Evolutionary conservation across 1,284 basidiomycete species (phyloP).

Genomic region (Tilletia horrida): DNA sequence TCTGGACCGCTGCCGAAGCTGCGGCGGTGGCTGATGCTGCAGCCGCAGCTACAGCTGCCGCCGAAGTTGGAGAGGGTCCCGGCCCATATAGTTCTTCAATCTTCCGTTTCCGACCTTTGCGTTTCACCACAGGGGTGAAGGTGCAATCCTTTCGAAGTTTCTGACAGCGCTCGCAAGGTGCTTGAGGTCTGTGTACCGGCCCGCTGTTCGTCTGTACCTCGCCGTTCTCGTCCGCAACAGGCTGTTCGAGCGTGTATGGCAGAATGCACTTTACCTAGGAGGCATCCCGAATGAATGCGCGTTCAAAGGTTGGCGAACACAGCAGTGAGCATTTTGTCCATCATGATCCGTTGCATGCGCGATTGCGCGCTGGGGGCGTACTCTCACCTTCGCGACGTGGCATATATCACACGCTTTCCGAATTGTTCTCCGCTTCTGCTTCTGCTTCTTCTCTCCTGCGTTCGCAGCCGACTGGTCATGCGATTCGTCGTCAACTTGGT

Average conservation of each 20-base stretch:
- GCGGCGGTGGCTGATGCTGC: no score
- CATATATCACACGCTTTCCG: constrained; percentile 16
- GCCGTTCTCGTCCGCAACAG: neutral
- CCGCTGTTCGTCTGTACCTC: neutral
- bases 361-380: neutral
- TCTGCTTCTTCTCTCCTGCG: neutral
- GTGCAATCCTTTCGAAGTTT: neutral
- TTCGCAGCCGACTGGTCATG: neutral
- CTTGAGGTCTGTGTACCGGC: neutral
- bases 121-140: constrained; percentile 8
- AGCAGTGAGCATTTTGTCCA: neutral
- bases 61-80: no score
- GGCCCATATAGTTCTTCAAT: neutral
- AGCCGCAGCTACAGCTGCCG: no score
- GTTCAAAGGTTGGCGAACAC: neutral
- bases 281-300: neutral
- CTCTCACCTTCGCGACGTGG: neutral
- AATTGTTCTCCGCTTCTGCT: constrained; percentile 2
- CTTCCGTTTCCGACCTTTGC: neutral
- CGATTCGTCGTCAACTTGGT: neutral
- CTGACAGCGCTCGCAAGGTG: constrained; percentile 9
- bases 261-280: constrained; percentile 7
- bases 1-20: no score
- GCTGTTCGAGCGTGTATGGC: neutral
- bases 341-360: neutral